Percentiles rank a stretch among this genome's conserved stretches.
These are phyloP conservation scores for Fusarium oxysporum DNA, from an alignment of 2,329 filamentous ascomycete species.

Conservation along the genomic window DNA sequence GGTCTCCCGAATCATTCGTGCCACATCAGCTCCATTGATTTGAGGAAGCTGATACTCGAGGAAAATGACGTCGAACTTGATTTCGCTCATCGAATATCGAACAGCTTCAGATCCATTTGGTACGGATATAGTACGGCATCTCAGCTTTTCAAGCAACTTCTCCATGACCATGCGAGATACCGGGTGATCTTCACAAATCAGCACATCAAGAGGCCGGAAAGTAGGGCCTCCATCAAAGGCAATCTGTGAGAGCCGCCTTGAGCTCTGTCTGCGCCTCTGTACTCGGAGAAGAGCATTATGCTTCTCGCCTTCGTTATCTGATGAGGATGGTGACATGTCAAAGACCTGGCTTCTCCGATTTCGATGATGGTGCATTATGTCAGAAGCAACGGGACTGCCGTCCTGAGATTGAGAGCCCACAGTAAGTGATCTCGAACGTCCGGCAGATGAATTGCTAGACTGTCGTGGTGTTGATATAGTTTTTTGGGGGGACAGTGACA, in stretches of 20 bases:
- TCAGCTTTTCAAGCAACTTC: slow-evolving; percentile 92
- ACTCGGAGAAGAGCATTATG: slow-evolving; percentile 91
- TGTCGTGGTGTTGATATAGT: slow-evolving; percentile 70
- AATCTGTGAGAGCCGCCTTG: slow-evolving; percentile 92
- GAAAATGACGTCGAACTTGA: slow-evolving; percentile 99
- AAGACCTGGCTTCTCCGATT: slow-evolving; percentile 95
- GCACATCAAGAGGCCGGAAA: slow-evolving; percentile 90
- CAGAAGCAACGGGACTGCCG: slow-evolving; percentile 78
- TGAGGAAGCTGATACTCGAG: slow-evolving; percentile 96
- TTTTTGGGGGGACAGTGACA: slow-evolving; percentile 73
- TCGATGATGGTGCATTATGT: slow-evolving; percentile 80
- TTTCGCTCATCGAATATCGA: slow-evolving; percentile 93
- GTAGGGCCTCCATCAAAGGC: slow-evolving; percentile 84
- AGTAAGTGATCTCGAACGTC: slow-evolving; percentile 86
- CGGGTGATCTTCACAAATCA: slow-evolving; percentile 98
- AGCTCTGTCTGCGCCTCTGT: slow-evolving; percentile 93
- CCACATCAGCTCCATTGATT: slow-evolving; percentile 94
- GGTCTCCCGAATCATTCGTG: slow-evolving; percentile 96
- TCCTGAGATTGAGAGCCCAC: slow-evolving; percentile 97
- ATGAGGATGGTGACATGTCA: slow-evolving; percentile 96
- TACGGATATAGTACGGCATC: slow-evolving; percentile 93
- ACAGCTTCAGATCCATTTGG: slow-evolving; percentile 91
- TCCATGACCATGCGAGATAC: slow-evolving; percentile 99
- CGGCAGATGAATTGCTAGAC: slow-evolving; percentile 69
- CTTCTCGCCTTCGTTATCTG: slow-evolving; percentile 94